Base-by-base conservation (phyloP, 495 filamentous ascomycete genomes). In the Penicillium paxilli region DNA sequence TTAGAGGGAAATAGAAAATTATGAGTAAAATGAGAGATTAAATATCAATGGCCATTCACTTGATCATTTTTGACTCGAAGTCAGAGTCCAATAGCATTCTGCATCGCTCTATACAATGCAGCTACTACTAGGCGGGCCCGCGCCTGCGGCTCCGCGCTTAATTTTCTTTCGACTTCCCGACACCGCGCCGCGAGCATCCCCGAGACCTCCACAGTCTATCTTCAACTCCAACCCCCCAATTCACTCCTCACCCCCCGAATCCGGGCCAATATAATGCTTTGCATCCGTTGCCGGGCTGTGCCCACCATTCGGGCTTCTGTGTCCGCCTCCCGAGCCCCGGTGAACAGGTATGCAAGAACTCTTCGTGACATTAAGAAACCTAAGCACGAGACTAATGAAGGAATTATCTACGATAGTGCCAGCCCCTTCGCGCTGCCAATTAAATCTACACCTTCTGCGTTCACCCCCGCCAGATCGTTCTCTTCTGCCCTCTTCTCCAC, bases 61-160 rank as follows among this genome's bases (percentile, higher is more conserved):
- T 32, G 1, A 3, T 26, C 7, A n/a, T 25, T 24, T 19, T 40
- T 1, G 23, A 32, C 28, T 8, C 9, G 14, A 6, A 11, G 7
- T 14, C 28, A 32, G 6, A 11, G 11, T 37, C 4, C 4, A 37
- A 37, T 32, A 17, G n/a, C 33, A 37, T 37, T 12, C n/a, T 37
- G 33, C 20, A 25, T 24, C 28, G 7, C 20, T 9, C 22, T 28
- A 30, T 38, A n/a, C 23, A 25, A 16, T 30, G 7, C 30, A 25
- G n/a, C n/a, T n/a, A n/a, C 8, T n/a, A 54, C 33, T 32, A 54
- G 51, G 52, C 57, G 55, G 68, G 67, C 65, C 69, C 66, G 70
- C 68, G 68, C 66, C 67, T 66, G 63, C 60, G 62, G 59, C 59
- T 68, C 63, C 65, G 64, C 63, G 67, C 65, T 69, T 66, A 74